Evolutionary conservation across 305 asterid genomes (phyloP), one percentile per base, ranked within the genome.

Genomic region (Fraxinus sp.): DNA sequence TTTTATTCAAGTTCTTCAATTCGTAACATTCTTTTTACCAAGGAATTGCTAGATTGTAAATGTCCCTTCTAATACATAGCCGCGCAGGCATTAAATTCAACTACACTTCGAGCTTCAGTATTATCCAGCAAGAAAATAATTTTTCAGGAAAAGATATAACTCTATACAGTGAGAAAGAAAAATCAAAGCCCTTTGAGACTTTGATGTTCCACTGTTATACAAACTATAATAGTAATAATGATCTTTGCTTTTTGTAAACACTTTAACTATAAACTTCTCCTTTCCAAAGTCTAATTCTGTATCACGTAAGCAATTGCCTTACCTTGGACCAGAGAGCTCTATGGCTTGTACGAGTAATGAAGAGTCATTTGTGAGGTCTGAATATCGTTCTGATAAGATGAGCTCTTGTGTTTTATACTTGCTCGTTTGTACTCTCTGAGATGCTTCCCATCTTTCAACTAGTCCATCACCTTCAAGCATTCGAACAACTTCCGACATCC

Each of bases 401-500:
- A 84, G 78, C 46, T 86, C 89, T 78, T 62, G 83, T 1, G 86
- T 49, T 75, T 75, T 86, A 4, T 84, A 74, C 81, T 86, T 87
- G 77, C n/a, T 77, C 5, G 87, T 55, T 14, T 86, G 89, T 36
- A 68, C 11, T 33, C 73, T 86, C 71, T 87, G 92, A 30, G 89
- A 87, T 20, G 89, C 87, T 86, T 89, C 92, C 90, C 90, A 89
- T 41, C 88, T 86, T 80, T 89, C 92, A 28, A 90, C 90, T 41
- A 87, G 86, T 78, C 92, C 92, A 46, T 89, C 92, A 0, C 92
- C 92, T 77, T 89, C 90, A 13, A 89, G 90, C 92, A 89, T 89
- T 41, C 90, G 89, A 35, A 89, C 87, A 13, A 89, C 89, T 77
- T 89, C 92, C 10, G 90, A 89, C 92, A 89, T 89, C 62, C 82